Conservation (phyloP, 2,329 filamentous ascomycete species). For the Onygenales sp. region DNA sequence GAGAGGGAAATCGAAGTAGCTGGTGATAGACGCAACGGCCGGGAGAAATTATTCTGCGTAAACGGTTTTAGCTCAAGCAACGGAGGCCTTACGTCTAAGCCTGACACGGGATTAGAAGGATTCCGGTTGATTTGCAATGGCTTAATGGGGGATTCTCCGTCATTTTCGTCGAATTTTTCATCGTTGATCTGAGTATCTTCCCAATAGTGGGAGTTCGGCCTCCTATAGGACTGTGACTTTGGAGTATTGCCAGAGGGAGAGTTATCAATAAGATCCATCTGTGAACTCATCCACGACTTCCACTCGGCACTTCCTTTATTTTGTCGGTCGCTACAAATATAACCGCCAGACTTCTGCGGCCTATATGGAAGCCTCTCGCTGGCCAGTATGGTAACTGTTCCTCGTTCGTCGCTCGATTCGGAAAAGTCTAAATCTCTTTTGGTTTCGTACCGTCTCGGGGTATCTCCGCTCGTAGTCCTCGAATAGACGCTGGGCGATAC, state of each 20-base stretch:
- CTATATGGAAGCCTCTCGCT: constrained; percentile 9
- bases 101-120: not conserved
- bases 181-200: constrained; percentile 21
- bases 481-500: constrained; percentile 26
- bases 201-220: constrained; percentile 16
- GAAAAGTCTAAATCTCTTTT: not conserved
- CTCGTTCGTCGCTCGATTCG: constrained; percentile 11
- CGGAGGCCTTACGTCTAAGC: not conserved
- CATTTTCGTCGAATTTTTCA: constrained; percentile 4
- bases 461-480: constrained; percentile 19
- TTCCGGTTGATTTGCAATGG: not conserved
- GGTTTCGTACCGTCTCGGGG: constrained; percentile 8
- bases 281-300: constrained; percentile 17
- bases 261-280: constrained; percentile 14
- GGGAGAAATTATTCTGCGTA: constrained; percentile 13
- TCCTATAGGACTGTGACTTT: not conserved
- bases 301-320: constrained; percentile 12
- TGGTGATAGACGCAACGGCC: constrained; percentile 11
- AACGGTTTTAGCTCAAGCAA: constrained; percentile 8
- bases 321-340: not conserved
- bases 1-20: constrained; percentile 7
- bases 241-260: not conserved
- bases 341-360: constrained; percentile 1
- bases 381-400: constrained; percentile 16
- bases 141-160: not conserved